A percentile compares a stretch with the other conserved stretches of the same genome.
Conservation (phyloP, 164 flowering plant genomes). For the Sextonia rubra region DNA sequence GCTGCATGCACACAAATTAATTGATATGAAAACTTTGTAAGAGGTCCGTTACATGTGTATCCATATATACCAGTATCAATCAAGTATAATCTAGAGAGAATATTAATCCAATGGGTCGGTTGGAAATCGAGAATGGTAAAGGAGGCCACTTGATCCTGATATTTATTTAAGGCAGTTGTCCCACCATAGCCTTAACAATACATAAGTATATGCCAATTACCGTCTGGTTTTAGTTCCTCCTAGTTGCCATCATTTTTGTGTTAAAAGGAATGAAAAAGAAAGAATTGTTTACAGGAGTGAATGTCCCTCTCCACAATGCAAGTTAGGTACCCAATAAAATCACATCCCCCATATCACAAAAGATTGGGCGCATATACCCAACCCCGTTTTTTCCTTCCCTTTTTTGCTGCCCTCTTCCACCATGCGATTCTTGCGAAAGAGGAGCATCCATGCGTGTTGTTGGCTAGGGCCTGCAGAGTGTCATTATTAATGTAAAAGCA, state of each 20-base stretch:
- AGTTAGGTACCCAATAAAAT: not conserved
- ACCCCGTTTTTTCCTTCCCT: not conserved
- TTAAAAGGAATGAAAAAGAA: not conserved
- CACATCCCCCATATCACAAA: not conserved
- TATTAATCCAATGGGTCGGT: not conserved
- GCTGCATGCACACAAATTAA: too few relatives aligned
- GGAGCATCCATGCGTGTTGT: too few relatives aligned
- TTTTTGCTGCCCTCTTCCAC: not conserved
- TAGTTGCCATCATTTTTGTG: not conserved
- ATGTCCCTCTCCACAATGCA: not conserved
- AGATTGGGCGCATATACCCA: constrained; percentile 1
- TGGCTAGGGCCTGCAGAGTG: too few relatives aligned
- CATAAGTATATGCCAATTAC: not conserved
- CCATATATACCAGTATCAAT: not conserved
- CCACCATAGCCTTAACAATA: not conserved
- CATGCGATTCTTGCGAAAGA: not conserved
- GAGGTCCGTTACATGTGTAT: not conserved
- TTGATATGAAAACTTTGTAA: too few relatives aligned
- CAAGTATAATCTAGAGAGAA: not conserved
- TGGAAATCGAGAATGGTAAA: not conserved
- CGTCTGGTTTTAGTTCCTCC: not conserved
- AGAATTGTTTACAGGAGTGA: not conserved
- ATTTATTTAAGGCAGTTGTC: not conserved
- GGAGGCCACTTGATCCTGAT: not conserved
- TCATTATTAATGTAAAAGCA: too few relatives aligned